Conservation (phyloP, 2,329 filamentous ascomycete genomes). For the Fonsecaea multimorphosa region DNA sequence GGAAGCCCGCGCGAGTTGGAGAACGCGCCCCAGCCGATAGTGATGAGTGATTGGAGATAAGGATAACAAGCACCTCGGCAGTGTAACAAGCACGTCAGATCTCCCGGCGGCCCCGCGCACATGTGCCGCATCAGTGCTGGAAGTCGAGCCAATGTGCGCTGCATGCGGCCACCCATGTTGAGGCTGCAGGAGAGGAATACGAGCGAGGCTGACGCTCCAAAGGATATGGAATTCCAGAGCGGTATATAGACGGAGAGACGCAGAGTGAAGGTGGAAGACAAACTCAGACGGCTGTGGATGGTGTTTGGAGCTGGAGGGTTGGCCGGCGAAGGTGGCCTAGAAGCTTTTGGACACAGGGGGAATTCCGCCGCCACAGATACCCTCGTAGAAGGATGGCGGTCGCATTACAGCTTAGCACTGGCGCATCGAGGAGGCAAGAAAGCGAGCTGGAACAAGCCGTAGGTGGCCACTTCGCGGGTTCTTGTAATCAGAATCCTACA, state of each 20-base stretch:
- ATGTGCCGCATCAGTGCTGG: neutral
- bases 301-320: no score
- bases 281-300: no score
- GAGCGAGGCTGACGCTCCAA: neutral
- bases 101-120: neutral
- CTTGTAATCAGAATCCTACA: neutral
- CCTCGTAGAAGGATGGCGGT: no score
- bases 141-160: neutral
- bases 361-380: no score
- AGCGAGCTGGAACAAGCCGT: no score
- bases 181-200: neutral
- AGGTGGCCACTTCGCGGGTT: neutral
- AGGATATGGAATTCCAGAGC: neutral
- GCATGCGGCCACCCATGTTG: neutral
- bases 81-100: constrained; percentile 1
- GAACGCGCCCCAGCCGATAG: neutral
- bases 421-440: no score
- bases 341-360: neutral
- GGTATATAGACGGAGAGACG: neutral
- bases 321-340: neutral
- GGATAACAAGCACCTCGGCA: constrained; percentile 1
- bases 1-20: constrained; percentile 1
- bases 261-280: neutral
- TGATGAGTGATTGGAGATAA: constrained; percentile 4
- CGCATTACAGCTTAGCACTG: no score